These are phyloP conservation scores for Picea sitchensis DNA, from an alignment of 75 land plant genomes.

Conservation along the genomic window DNA sequence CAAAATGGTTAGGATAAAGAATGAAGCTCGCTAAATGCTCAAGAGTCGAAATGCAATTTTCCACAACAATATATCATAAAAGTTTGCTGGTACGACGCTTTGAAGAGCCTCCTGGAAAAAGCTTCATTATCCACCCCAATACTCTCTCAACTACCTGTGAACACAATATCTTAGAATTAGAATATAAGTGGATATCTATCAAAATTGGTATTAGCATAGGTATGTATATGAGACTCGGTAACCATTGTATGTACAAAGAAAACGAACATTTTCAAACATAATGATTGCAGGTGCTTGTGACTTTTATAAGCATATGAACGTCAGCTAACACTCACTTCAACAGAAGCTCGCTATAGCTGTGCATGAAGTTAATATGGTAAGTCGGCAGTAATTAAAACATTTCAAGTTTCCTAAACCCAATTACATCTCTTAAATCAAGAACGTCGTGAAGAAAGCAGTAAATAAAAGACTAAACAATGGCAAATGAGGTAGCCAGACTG, in stretches of 20 bases:
- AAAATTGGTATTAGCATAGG: not conserved
- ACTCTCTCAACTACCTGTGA: constrained; percentile 91
- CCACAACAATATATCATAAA: constrained; percentile 27
- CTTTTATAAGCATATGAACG: not conserved
- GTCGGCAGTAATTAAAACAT: not conserved
- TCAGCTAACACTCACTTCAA: not conserved
- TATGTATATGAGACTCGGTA: not conserved
- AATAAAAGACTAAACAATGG: no score
- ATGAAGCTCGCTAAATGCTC: not conserved
- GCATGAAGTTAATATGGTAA: not conserved
- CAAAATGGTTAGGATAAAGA: constrained; percentile 5
- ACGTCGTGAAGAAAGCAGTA: no score
- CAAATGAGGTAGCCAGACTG: no score
- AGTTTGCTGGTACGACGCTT: constrained; percentile 81
- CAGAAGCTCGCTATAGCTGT: not conserved
- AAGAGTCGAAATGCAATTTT: constrained; percentile 3
- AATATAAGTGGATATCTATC: not conserved
- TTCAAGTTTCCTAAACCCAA: no score
- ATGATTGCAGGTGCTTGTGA: not conserved
- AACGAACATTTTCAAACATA: not conserved
- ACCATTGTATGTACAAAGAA: not conserved
- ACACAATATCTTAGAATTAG: not conserved
- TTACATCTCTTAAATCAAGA: no score
- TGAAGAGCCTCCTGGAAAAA: constrained; percentile 90
- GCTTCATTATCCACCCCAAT: constrained; percentile 95